Conservation (phyloP, 2,329 filamentous ascomycete species). For the Alternaria triticina region DNA sequence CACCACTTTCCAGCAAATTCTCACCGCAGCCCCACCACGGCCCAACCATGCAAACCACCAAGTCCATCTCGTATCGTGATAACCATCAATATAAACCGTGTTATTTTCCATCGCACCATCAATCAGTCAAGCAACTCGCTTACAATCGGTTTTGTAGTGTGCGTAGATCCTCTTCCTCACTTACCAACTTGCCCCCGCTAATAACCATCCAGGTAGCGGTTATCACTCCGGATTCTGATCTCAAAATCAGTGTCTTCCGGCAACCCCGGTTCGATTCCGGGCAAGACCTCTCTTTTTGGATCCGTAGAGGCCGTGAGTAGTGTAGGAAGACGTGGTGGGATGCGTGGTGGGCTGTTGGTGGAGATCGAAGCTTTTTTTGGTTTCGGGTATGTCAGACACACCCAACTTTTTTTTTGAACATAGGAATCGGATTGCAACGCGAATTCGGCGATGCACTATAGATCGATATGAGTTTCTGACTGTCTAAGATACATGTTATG, state of each 20-base stretch:
- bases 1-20: not conserved
- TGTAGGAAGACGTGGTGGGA: not conserved
- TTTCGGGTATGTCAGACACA: not conserved
- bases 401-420: not conserved
- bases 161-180: not conserved
- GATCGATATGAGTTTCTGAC: too few relatives aligned
- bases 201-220: constrained; percentile 10
- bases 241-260: not conserved
- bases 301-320: not conserved
- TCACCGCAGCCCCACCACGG: not conserved
- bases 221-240: constrained; percentile 19
- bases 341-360: not conserved
- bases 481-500: too few relatives aligned
- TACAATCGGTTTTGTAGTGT: constrained; percentile 14
- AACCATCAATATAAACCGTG: rapidly evolving
- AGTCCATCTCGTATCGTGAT: rapidly evolving
- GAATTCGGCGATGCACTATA: too few relatives aligned
- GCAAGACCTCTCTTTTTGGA: constrained; percentile 12
- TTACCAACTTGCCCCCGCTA: constrained; percentile 5
- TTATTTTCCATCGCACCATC: not conserved
- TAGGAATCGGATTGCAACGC: too few relatives aligned
- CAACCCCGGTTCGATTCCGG: constrained; percentile 17
- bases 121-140: constrained; percentile 6
- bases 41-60: not conserved
- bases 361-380: not conserved